These are phyloP conservation scores for Candida andamanensis DNA, from an alignment of 805 yeast genomes.

Conservation along the genomic window DNA sequence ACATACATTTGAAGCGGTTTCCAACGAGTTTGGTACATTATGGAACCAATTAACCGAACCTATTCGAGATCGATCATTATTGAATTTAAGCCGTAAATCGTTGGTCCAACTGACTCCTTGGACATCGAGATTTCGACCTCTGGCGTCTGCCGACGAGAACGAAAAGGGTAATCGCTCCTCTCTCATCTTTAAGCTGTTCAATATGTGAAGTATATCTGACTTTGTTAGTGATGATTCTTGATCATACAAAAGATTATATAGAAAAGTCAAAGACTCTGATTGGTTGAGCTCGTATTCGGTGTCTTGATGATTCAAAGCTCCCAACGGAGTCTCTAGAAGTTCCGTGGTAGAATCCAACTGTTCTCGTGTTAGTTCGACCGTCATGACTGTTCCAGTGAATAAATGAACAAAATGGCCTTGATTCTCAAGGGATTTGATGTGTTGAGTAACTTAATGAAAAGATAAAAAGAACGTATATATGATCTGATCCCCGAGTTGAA, in stretches of 20 bases:
- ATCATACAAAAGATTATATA: slow-evolving; percentile 36
- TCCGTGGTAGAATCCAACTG: slow-evolving; percentile 4
- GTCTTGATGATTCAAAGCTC: slow-evolving; percentile 5
- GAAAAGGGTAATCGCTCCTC: slow-evolving; percentile 32
- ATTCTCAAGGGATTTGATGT: too few relatives aligned
- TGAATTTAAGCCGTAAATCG: slow-evolving; percentile 27
- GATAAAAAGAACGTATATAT: too few relatives aligned
- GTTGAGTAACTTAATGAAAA: too few relatives aligned
- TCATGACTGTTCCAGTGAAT: slow-evolving; percentile 1
- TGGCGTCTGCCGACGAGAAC: slow-evolving; percentile 2
- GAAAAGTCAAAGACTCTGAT: slow-evolving; percentile 37
- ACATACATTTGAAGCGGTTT: slow-evolving; percentile 30
- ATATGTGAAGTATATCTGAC: slow-evolving; percentile 30
- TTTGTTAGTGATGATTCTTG: slow-evolving; percentile 27
- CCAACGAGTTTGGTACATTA: slow-evolving; percentile 31
- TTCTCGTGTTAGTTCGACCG: slow-evolving; percentile 8
- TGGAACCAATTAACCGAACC: slow-evolving; percentile 35
- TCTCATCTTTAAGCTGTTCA: slow-evolving; percentile 31
- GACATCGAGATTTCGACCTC: slow-evolving; percentile 16
- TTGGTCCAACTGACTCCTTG: slow-evolving; percentile 37
- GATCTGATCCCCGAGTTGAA: too few relatives aligned
- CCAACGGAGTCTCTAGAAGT: background rate
- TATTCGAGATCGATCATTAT: slow-evolving; percentile 27
- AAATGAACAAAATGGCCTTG: background rate
- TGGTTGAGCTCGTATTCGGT: slow-evolving; percentile 34